Evolutionary conservation across 164 flowering plant species (phyloP).

Genomic region (Houttuynia cordata): DNA sequence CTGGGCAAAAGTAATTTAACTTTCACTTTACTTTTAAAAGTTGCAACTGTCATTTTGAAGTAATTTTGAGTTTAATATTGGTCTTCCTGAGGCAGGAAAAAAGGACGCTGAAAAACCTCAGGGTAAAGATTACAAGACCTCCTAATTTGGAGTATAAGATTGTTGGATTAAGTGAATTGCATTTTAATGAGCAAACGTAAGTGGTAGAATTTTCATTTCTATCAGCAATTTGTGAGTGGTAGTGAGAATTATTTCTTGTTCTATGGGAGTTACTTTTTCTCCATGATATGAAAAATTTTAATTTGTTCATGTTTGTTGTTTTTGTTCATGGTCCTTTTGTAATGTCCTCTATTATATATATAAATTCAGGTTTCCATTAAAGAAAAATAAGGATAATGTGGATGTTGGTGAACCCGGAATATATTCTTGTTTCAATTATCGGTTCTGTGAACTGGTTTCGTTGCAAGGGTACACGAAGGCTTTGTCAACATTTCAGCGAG

Average conservation of each 20-base stretch:
- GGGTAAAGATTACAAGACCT: slow-evolving; percentile 34
- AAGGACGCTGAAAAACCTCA: slow-evolving; percentile 55
- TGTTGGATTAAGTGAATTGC: slow-evolving; percentile 64
- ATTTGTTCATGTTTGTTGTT: too few species aligned
- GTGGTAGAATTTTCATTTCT: too few species aligned
- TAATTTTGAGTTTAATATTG: background rate
- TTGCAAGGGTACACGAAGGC: slow-evolving; percentile 87
- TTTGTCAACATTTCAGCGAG: slow-evolving; percentile 48
- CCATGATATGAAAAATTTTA: too few species aligned
- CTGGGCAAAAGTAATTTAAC: slow-evolving; percentile 55
- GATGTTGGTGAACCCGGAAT: slow-evolving; percentile 18
- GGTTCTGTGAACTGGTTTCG: slow-evolving; percentile 77
- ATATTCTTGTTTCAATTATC: background rate
- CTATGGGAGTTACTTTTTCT: too few species aligned
- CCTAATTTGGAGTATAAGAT: slow-evolving; percentile 65
- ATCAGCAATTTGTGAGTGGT: too few species aligned
- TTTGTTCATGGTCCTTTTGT: background rate
- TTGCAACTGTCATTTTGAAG: background rate
- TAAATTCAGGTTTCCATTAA: slow-evolving; percentile 39
- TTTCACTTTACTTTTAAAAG: background rate
- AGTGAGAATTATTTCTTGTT: too few species aligned
- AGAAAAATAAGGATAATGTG: slow-evolving; percentile 22
- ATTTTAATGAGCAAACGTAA: slow-evolving; percentile 62
- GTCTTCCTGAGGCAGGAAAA: slow-evolving; percentile 36
- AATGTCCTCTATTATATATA: background rate